Conservation (phyloP, 768 basidiomycete species). For the Mycena epipterygia region DNA sequence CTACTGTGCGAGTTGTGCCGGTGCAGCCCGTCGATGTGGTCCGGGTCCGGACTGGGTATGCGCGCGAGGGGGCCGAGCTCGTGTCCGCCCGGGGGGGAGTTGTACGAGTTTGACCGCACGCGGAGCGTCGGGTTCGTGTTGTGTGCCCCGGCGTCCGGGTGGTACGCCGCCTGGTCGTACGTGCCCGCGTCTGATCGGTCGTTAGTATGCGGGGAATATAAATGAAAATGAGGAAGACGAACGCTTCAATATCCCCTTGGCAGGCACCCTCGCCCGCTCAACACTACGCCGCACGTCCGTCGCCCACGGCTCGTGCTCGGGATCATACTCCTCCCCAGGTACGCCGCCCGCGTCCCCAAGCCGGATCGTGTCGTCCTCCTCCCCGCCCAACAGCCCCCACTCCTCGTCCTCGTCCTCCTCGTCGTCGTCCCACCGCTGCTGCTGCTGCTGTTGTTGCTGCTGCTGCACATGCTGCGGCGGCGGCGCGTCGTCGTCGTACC, state of each 20-base stretch:
- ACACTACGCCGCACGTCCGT: conserved; percentile 78
- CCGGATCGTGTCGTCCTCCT: conserved; percentile 80
- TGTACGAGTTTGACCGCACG: conserved; percentile 88
- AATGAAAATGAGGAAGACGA: conserved; percentile 30
- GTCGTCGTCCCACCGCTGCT: conserved; percentile 64
- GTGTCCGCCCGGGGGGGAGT: conserved; percentile 62
- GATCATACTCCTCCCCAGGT: conserved; percentile 48
- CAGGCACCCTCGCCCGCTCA: conserved; percentile 74
- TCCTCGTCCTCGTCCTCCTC: conserved; percentile 84
- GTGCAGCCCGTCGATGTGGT: conserved; percentile 90
- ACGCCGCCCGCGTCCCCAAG: conserved; percentile 68
- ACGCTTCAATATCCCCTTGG: conserved; percentile 91
- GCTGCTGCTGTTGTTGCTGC: conserved; percentile 37
- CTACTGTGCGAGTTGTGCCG: conserved; percentile 73
- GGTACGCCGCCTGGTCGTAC: conserved; percentile 75
- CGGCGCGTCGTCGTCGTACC: conserved; percentile 58
- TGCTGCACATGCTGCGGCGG: conserved; percentile 16
- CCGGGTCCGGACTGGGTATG: conserved; percentile 87
- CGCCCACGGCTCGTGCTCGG: conserved; percentile 83
- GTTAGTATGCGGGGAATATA: background rate
- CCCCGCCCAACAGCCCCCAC: conserved; percentile 73
- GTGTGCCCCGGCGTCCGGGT: conserved; percentile 57
- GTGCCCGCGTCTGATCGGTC: conserved; percentile 69
- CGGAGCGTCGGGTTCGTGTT: conserved; percentile 46
- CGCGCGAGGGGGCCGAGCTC: conserved; percentile 84